These are phyloP conservation scores for Sclerotinia trifoliorum DNA, from an alignment of 2,329 filamentous ascomycete genomes.

Conservation along the genomic window DNA sequence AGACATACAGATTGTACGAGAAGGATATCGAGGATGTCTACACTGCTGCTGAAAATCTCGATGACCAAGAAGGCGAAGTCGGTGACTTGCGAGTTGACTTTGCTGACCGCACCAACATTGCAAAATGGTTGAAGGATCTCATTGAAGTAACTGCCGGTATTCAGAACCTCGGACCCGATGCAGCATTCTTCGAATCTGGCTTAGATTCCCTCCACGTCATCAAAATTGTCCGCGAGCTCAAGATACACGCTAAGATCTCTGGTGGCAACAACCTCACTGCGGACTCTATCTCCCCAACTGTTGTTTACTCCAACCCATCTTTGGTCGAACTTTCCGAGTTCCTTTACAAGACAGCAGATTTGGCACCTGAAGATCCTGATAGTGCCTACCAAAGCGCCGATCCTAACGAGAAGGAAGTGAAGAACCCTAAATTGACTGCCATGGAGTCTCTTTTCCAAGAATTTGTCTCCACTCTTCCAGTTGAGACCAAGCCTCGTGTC, in stretches of 20 bases:
- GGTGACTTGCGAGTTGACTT: constrained; percentile 23
- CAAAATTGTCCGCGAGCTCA: constrained; percentile 23
- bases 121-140: constrained; percentile 20
- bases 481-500: constrained; percentile 5
- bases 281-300: constrained; percentile 16
- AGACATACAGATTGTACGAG: constrained; percentile 38
- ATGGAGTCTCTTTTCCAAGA: constrained; percentile 23
- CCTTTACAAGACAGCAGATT: constrained; percentile 22
- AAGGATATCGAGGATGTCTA: constrained; percentile 42
- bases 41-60: constrained; percentile 25
- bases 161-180: constrained; percentile 19
- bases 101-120: constrained; percentile 17
- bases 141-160: constrained; percentile 21
- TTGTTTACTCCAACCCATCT: constrained; percentile 24
- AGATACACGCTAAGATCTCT: constrained; percentile 22
- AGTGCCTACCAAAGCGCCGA: constrained; percentile 23
- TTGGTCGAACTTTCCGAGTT: constrained; percentile 22
- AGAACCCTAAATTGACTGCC: constrained; percentile 15
- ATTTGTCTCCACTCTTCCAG: constrained; percentile 23
- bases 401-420: constrained; percentile 8
- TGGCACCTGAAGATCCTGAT: constrained; percentile 19
- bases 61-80: constrained; percentile 18
- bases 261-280: constrained; percentile 21
- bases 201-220: constrained; percentile 29
- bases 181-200: constrained; percentile 26